phyloP scores from a whole-genome alignment of 192 early-diverging fungal genomes.

The Rhizophlyctis rosea region DNA sequence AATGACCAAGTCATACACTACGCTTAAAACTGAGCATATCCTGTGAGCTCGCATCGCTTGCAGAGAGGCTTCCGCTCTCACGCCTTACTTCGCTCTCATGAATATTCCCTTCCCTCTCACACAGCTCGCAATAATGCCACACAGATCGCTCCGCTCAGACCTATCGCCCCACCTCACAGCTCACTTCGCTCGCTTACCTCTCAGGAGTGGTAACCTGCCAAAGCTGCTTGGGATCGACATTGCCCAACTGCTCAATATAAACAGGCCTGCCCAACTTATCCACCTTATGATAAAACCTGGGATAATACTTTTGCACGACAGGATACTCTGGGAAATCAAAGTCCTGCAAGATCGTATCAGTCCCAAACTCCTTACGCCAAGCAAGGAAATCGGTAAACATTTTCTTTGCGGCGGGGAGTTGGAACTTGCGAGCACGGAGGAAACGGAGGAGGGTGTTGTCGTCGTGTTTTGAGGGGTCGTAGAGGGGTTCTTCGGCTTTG shows the following conservation, averaged over 20 bases:
- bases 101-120: too few species aligned
- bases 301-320: conserved; percentile 63
- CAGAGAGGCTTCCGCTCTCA: too few species aligned
- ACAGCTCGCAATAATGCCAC: too few species aligned
- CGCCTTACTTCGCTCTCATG: too few species aligned
- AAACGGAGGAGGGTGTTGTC: conserved; percentile 71
- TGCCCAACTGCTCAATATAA: conserved; percentile 87
- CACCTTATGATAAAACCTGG: conserved; percentile 82
- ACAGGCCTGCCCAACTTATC: conserved; percentile 88
- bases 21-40: too few species aligned
- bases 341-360: conserved; percentile 41
- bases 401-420: conserved; percentile 59
- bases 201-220: conserved; percentile 64
- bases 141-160: too few species aligned
- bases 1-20: too few species aligned
- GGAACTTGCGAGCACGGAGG: conserved; percentile 71
- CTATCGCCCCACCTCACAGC: too few species aligned
- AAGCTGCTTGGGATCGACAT: conserved; percentile 60
- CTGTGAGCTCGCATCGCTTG: too few species aligned
- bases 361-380: conserved; percentile 64
- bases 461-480: conserved; percentile 56
- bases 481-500: conserved; percentile 48
- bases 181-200: too few species aligned
- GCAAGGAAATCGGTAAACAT: conserved; percentile 69
- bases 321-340: conserved; percentile 68